Evolutionary conservation across 2,329 filamentous ascomycete species (phyloP).

Genomic region (Lizonia empirigonia): DNA sequence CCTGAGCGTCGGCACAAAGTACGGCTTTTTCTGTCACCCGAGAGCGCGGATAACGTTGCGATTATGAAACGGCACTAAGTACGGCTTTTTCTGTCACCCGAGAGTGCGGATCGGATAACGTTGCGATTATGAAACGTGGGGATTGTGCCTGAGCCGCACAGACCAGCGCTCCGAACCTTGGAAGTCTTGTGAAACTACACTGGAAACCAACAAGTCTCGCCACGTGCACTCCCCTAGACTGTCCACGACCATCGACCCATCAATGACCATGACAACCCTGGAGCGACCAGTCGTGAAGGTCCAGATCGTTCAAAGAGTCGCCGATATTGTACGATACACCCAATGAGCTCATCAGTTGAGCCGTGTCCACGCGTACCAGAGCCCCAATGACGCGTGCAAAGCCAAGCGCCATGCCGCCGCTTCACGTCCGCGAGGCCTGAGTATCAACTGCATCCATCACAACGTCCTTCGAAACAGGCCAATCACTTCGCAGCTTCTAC

Average conservation of each 20-base stretch:
- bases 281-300: not conserved
- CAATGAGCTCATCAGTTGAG: not conserved
- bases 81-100: too few relatives aligned
- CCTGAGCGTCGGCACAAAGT: too few relatives aligned
- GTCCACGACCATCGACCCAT: not conserved
- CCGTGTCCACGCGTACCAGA: conserved; percentile 1
- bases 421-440: not conserved
- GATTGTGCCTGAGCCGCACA: not conserved
- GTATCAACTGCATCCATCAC: conserved; percentile 1
- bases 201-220: too few relatives aligned
- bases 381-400: conserved; percentile 3
- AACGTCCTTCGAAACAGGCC: not conserved
- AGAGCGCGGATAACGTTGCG: too few relatives aligned
- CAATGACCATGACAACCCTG: not conserved
- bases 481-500: not conserved
- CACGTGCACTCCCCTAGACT: not conserved
- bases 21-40: too few relatives aligned
- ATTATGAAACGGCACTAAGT: too few relatives aligned
- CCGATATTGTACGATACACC: not conserved
- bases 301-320: not conserved
- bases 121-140: not conserved
- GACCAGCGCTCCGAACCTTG: not conserved
- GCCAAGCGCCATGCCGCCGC: conserved; percentile 11
- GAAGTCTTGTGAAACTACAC: too few relatives aligned
- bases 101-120: too few relatives aligned